Base-by-base conservation (phyloP, 2,329 filamentous ascomycete species). In the Epichloe uncinata region DNA sequence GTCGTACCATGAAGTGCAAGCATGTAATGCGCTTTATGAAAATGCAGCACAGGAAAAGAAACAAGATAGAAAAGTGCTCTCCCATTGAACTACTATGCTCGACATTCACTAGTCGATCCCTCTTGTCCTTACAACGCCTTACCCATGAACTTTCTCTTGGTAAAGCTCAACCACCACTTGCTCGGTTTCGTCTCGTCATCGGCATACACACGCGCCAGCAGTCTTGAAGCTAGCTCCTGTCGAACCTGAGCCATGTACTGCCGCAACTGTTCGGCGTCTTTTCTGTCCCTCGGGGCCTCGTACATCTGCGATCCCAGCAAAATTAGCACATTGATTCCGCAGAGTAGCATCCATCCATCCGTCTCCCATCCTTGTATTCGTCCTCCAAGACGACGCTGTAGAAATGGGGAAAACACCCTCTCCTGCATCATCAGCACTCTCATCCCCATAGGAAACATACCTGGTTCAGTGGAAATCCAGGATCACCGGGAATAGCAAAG, bases 111-210 rank as follows among this genome's bases (percentile, higher is more conserved):
- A 6, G 12, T 43, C 22, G 5, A 26, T 20, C 22, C 11, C 1
- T 36, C 35, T n/a, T 43, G 8, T n/a, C 18, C 38, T 66, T 74
- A 90, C 70, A 93, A 73, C 58, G 80, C 79, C 81, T 97, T 97
- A 67, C 90, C 90, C 93, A 98, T 97, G 66, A 98, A 98, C 81
- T 96, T 96, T 72, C 93, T 84, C 82, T 97, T 97, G 49, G 87
- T 87, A 67, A 96, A 98, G 75, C 93, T 97, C 66, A 98, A 71
- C 93, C 93, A 98, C 87, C 91, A 97, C 81, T 94, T 79, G 68
- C 73, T 78, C 50, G 80, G 79, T 69, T 78, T 79, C 70, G 87
- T 68, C 74, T 90, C 69, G 64, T 79, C 68, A 71, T 90, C 89
- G 50, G 85, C 84, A 66, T 95, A 98, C 56, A 98, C 83, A 59